These are phyloP conservation scores for Asterophora parasitica DNA, from an alignment of 768 basidiomycete species.

Conservation along the genomic window DNA sequence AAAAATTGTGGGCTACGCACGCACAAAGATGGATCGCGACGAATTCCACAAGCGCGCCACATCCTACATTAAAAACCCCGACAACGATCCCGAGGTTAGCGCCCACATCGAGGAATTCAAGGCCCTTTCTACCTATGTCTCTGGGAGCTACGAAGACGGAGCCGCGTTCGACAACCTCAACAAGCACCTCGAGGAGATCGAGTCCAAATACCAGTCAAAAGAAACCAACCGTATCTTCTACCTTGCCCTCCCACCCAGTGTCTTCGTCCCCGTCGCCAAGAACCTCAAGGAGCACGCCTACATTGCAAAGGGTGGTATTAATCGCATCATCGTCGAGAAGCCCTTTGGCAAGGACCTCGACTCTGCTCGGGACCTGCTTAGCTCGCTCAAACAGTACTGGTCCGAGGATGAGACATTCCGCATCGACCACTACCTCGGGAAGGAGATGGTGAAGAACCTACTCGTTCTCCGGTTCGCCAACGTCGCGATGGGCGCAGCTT, in stretches of 20 bases:
- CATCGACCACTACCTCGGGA: slow-evolving; percentile 98
- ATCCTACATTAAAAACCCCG: slow-evolving; percentile 78
- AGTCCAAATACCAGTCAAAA: slow-evolving; percentile 59
- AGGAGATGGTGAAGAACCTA: slow-evolving; percentile 99
- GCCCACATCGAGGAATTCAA: slow-evolving; percentile 81
- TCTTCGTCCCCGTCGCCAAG: slow-evolving; percentile 86
- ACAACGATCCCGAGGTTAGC: slow-evolving; percentile 54
- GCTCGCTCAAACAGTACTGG: slow-evolving; percentile 82
- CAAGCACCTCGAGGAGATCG: slow-evolving; percentile 72
- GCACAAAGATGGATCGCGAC: slow-evolving; percentile 85
- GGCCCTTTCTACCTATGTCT: slow-evolving; percentile 69
- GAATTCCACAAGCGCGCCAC: slow-evolving; percentile 85
- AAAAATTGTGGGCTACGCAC: slow-evolving; percentile 94
- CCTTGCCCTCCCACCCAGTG: slow-evolving; percentile 94
- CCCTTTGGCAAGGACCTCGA: slow-evolving; percentile 96
- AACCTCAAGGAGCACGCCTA: slow-evolving; percentile 84
- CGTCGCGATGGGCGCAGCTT: slow-evolving; percentile 78
- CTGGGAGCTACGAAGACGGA: slow-evolving; percentile 86
- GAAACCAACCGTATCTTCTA: slow-evolving; percentile 88
- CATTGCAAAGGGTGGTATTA: slow-evolving; percentile 57
- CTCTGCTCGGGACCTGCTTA: slow-evolving; percentile 74
- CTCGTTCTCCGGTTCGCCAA: slow-evolving; percentile 96
- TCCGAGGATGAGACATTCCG: slow-evolving; percentile 97
- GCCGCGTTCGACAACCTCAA: slow-evolving; percentile 75
- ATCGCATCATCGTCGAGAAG: slow-evolving; percentile 96